A percentile compares a stretch with the other conserved stretches of the same genome.
Conservation (phyloP, 2,329 filamentous ascomycete genomes). For the Aspergillus fumigatus region DNA sequence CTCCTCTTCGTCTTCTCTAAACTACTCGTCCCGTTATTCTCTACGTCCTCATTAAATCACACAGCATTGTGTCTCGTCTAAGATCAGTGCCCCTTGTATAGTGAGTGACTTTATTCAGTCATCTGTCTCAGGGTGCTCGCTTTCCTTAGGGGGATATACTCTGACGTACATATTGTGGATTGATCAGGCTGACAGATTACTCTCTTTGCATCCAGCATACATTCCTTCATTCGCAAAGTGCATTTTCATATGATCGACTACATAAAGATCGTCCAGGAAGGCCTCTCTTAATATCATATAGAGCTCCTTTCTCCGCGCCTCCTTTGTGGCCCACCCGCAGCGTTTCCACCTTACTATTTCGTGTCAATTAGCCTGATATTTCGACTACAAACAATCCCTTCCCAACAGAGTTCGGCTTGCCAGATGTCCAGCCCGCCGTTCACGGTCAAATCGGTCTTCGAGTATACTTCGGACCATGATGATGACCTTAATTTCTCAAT, state of each 20-base stretch:
- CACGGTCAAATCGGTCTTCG: constrained; percentile 93
- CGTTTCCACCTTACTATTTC: neutral
- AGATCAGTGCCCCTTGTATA: neutral
- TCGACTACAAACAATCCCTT: constrained; percentile 16
- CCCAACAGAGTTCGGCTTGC: constrained; percentile 18
- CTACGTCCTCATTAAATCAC: neutral
- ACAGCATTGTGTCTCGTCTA: neutral
- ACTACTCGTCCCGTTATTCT: neutral
- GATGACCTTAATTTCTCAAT: constrained; percentile 85
- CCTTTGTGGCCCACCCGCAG: neutral
- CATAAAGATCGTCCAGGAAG: neutral
- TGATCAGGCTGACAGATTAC: neutral
- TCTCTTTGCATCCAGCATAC: constrained; percentile 4
- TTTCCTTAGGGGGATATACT: neutral
- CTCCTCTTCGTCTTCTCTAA: neutral
- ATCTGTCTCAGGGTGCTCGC: constrained; percentile 9
- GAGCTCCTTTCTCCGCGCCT: neutral
- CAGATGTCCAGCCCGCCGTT: constrained; percentile 70
- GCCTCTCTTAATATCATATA: neutral
- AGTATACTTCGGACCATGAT: constrained; percentile 88
- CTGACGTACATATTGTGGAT: neutral
- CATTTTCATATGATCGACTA: neutral
- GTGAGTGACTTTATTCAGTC: neutral
- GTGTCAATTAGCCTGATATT: neutral
- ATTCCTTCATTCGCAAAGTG: neutral